Percentiles rank a stretch among this genome's conserved stretches.
phyloP scores from a whole-genome alignment of 2,329 filamentous ascomycete genomes.

The Tolypocladium pustulatum region DNA sequence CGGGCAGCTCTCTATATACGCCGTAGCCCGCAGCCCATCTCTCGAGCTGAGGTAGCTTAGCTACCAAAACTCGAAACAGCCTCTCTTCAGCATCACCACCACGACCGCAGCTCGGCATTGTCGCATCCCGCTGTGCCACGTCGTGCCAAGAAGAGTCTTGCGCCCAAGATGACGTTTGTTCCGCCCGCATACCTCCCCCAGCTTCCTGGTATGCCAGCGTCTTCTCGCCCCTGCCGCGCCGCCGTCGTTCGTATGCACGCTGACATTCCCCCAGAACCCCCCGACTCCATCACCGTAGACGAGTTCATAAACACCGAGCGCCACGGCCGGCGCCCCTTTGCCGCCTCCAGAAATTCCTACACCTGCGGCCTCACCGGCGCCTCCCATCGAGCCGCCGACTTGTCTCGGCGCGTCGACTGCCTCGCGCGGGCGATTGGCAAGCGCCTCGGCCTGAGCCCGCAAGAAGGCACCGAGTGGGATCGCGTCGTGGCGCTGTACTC shows the following conservation, averaged over 20 bases:
- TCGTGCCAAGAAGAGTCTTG: not conserved
- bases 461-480: conserved; percentile 67
- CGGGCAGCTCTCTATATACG: not conserved
- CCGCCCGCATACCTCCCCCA: conserved; percentile 51
- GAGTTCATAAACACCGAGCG: conserved; percentile 69
- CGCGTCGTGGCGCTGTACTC: conserved; percentile 69
- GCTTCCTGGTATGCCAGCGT: conserved; percentile 37
- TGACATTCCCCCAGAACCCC: conserved; percentile 35
- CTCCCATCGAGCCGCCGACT: conserved; percentile 51
- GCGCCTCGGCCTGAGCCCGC: conserved; percentile 60
- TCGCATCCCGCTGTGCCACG: not conserved
- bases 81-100: not conserved
- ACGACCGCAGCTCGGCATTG: not conserved
- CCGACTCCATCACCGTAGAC: conserved; percentile 63
- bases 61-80: not conserved
- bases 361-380: conserved; percentile 66
- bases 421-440: conserved; percentile 60
- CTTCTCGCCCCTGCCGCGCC: not conserved
- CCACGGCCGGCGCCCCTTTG: conserved; percentile 54
- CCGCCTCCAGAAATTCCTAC: conserved; percentile 58
- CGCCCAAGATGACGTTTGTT: conserved; percentile 39
- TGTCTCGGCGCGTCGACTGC: conserved; percentile 54
- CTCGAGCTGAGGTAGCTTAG: not conserved
- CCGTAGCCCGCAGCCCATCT: not conserved
- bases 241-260: no score